A percentile compares a stretch with the other conserved stretches of the same genome.
phyloP scores from a whole-genome alignment of 2,329 filamentous ascomycete species.

The Periconia sp. region DNA sequence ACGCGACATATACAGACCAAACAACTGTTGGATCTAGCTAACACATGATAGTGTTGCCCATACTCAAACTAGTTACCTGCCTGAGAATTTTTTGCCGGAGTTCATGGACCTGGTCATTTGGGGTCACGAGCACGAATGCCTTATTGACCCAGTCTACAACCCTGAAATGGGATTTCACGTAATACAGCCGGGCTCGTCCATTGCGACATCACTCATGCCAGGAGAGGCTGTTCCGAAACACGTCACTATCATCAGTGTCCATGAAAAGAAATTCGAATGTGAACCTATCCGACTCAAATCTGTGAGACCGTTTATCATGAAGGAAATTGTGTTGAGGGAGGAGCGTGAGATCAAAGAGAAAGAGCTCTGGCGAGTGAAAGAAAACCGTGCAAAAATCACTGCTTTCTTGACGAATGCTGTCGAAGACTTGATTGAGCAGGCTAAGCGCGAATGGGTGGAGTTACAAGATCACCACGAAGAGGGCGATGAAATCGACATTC shows the following conservation, averaged over 20 bases:
- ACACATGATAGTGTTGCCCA: constrained; percentile 64
- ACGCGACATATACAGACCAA: constrained; percentile 19
- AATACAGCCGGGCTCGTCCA: constrained; percentile 95
- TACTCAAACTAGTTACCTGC: constrained; percentile 89
- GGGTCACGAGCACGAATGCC: constrained; percentile 97
- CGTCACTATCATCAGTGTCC: constrained; percentile 81
- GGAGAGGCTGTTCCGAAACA: constrained; percentile 92
- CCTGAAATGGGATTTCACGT: constrained; percentile 89
- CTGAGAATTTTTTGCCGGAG: constrained; percentile 87
- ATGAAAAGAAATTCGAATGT: constrained; percentile 76
- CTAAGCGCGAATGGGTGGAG: constrained; percentile 76
- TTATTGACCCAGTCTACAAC: constrained; percentile 82
- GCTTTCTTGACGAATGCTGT: constrained; percentile 75
- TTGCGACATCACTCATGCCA: constrained; percentile 87
- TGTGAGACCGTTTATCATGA: constrained; percentile 87
- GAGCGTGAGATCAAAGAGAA: constrained; percentile 76
- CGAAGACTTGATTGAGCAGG: constrained; percentile 83
- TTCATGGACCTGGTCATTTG: constrained; percentile 92
- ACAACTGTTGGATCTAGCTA: background rate
- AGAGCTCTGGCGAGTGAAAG: constrained; percentile 75
- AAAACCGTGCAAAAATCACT: constrained; percentile 81
- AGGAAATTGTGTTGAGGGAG: constrained; percentile 75
- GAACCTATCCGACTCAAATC: constrained; percentile 83
- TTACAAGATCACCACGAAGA: constrained; percentile 61
- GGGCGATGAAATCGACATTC: constrained; percentile 62